Evolutionary conservation across 83 land plant species (phyloP), one percentile per base, ranked within the genome.

Genomic region (Picea abies): DNA sequence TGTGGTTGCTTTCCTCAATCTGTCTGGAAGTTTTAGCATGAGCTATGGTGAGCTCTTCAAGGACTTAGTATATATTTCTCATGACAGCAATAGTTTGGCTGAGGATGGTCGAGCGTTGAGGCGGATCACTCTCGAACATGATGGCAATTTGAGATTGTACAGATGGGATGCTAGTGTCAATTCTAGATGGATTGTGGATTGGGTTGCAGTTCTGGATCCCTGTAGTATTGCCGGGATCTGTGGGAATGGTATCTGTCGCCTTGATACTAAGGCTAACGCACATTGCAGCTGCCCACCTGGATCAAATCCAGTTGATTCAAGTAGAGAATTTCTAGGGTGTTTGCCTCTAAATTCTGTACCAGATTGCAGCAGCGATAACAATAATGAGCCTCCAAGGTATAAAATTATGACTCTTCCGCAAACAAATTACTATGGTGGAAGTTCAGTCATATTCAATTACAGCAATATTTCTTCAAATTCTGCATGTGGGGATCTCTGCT

Each of bases 181-280:
- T 8, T 82, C 86, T 1, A 79, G 81, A 60, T 90, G 92, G 92
- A 83, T 83, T 25, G 78, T 88, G 7, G 90, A 90, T 19, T 90
- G 92, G 92, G 86, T 89, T 19, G 92, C 92, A 1, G 86, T 90
- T 3, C 84, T 84, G 14, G 88, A 84, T 22, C 92, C 92, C 4
- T 90, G 90, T 70, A 80, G 82, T 26, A 90, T 88, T 63, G 90
- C 90, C 20, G 92, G 92, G 17, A 80, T 86, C 22, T 90, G 92
- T 70, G 90, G 92, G 4, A 82, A 88, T 60, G 92, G 92, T 39
- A 82, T 88, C 11, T 90, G 92, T 35, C 84, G 22, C 77, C 56
- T 90, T 60, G 84, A 86, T 22, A 88, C 77, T 86, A 84, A 85
- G 88, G 84, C 84, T 4, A 88, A 83, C 69, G 81, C 82, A 6